These are phyloP conservation scores for Carnegiea gigantea DNA, from an alignment of 179 eudicot species.

Conservation along the genomic window DNA sequence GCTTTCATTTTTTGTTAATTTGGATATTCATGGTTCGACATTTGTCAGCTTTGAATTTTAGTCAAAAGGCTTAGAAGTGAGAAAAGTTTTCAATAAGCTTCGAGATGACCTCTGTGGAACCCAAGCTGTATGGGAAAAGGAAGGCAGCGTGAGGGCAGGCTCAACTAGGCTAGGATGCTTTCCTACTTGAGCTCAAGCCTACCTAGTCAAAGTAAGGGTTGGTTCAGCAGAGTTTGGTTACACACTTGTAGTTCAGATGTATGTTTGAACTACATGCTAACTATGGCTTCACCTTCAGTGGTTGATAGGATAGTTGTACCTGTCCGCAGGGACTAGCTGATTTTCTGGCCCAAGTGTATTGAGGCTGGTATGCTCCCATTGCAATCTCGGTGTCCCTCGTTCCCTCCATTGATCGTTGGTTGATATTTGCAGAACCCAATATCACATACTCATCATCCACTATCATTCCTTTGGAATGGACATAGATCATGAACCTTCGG, in stretches of 20 bases:
- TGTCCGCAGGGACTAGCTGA: conserved; percentile 39
- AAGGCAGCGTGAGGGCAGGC: too few relatives aligned
- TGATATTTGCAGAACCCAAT: conserved; percentile 53
- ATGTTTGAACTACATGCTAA: background rate
- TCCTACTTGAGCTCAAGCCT: background rate
- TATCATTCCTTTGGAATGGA: conserved; percentile 59
- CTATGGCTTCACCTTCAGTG: background rate
- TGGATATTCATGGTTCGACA: too few relatives aligned
- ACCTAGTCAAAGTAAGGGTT: background rate
- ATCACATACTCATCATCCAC: conserved; percentile 58
- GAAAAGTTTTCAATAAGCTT: too few relatives aligned
- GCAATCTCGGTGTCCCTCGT: conserved; percentile 59
- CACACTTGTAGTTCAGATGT: background rate
- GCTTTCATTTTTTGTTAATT: too few relatives aligned
- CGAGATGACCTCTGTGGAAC: too few relatives aligned
- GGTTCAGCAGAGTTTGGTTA: too few relatives aligned
- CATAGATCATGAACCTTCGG: conserved; percentile 56
- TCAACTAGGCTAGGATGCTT: background rate
- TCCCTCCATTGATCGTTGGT: conserved; percentile 58
- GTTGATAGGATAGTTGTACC: conserved; percentile 22
- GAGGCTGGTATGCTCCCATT: conserved; percentile 60
- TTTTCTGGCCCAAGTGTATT: conserved; percentile 49
- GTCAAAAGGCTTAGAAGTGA: too few relatives aligned
- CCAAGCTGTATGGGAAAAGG: too few relatives aligned
- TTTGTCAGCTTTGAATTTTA: too few relatives aligned